Conservation (phyloP, 192 early-diverging fungal species). For the Umbelopsis sp. region DNA sequence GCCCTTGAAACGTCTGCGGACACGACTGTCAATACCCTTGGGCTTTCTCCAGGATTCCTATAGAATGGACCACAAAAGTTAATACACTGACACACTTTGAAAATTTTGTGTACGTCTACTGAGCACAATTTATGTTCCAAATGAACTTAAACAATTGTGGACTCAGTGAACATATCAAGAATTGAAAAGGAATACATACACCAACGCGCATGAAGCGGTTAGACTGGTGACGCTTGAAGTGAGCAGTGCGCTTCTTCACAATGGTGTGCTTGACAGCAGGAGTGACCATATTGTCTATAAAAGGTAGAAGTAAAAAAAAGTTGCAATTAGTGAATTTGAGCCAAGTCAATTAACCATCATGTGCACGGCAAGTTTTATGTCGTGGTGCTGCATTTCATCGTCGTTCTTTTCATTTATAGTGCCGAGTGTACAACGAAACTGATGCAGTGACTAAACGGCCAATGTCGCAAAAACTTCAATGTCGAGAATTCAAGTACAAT, state of each 20-base stretch:
- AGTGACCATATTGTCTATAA: constrained; percentile 82
- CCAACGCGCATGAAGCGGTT: constrained; percentile 93
- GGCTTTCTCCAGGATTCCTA: constrained; percentile 99
- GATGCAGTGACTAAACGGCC: neutral
- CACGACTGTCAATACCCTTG: constrained; percentile 99
- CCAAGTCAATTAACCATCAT: neutral
- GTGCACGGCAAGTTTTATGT: too few relatives aligned
- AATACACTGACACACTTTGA: neutral
- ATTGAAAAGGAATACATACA: constrained; percentile 61
- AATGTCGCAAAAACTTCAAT: neutral
- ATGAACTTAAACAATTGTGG: too few relatives aligned
- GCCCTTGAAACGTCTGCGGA: constrained; percentile 98
- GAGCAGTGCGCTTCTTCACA: constrained; percentile 99
- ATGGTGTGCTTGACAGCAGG: constrained; percentile 93
- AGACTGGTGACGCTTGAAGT: constrained; percentile 97
- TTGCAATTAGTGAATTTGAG: neutral
- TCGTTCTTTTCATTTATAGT: too few relatives aligned
- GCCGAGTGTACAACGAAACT: neutral
- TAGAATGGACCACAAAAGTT: neutral
- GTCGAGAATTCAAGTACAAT: neutral
- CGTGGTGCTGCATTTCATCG: too few relatives aligned
- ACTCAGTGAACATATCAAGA: too few relatives aligned
- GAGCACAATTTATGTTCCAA: neutral
- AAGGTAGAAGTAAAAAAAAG: neutral
- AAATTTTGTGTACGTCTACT: neutral